phyloP scores from a whole-genome alignment of 106 monocot genomes.

The Dioscorea zingiberensis region DNA sequence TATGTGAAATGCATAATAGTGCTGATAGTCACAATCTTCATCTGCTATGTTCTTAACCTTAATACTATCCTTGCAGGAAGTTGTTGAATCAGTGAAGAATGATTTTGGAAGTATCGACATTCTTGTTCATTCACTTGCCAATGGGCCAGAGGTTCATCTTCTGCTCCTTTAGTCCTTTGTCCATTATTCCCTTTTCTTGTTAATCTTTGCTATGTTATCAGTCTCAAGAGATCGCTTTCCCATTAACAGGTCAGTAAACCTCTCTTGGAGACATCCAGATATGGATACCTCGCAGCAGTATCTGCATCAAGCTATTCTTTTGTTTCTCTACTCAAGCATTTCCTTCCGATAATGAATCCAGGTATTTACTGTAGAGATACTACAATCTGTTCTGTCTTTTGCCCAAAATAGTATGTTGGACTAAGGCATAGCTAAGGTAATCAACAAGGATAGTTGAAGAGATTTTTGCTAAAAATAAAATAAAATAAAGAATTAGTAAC shows the following conservation, averaged over 20 bases:
- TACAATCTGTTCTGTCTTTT: too few relatives aligned
- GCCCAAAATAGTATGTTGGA: too few relatives aligned
- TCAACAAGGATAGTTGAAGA: too few relatives aligned
- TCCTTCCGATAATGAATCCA: conserved; percentile 99
- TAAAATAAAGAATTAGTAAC: too few relatives aligned
- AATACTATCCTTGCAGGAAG: conserved; percentile 51
- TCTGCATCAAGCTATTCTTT: conserved; percentile 97
- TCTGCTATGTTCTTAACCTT: not conserved
- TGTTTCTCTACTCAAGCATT: conserved; percentile 81
- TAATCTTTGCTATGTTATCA: not conserved
- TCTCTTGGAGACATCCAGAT: conserved; percentile 87
- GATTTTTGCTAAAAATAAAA: too few relatives aligned
- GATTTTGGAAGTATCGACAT: conserved; percentile 97
- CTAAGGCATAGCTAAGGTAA: too few relatives aligned
- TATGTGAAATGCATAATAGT: not conserved
- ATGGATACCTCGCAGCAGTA: conserved; percentile 86
- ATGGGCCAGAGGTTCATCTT: conserved; percentile 71
- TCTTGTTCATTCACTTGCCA: conserved; percentile 97
- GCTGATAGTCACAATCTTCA: not conserved
- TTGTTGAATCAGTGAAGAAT: conserved; percentile 74
- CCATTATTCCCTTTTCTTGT: not conserved
- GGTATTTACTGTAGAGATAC: conserved; percentile 20
- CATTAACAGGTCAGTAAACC: conserved; percentile 67
- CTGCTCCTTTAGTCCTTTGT: too few relatives aligned
- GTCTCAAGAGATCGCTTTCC: not conserved